These are phyloP conservation scores for Cystobasidium pallidum DNA, from an alignment of 1,284 basidiomycete species.

Conservation along the genomic window DNA sequence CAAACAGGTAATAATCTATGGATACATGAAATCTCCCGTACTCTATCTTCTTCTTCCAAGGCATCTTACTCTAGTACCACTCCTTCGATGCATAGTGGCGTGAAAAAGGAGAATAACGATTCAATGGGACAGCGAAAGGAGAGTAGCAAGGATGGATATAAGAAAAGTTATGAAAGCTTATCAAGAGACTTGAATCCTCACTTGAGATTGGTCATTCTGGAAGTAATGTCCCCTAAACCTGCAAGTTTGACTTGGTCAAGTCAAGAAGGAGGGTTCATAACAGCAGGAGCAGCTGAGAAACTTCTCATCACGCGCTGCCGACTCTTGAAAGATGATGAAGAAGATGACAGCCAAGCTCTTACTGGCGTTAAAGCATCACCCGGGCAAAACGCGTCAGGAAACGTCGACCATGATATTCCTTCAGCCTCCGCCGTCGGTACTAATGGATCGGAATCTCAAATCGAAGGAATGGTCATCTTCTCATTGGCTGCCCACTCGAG, in stretches of 20 bases:
- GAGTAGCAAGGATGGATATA: neutral
- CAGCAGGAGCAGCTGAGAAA: conserved; percentile 40
- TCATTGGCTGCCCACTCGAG: conserved; percentile 27
- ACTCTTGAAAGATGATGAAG: conserved; percentile 23
- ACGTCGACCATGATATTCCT: neutral
- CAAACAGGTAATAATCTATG: conserved; percentile 37
- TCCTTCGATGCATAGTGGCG: neutral
- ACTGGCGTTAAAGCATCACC: neutral
- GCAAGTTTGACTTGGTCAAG: conserved; percentile 22
- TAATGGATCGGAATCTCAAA: conserved; percentile 1
- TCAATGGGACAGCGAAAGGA: neutral
- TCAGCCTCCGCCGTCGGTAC: neutral
- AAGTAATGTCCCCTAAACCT: conserved; percentile 23
- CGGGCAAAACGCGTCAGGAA: neutral
- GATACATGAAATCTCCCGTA: conserved; percentile 41
- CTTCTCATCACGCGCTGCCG: conserved; percentile 25
- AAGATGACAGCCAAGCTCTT: neutral
- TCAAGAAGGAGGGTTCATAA: conserved; percentile 37
- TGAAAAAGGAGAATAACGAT: conserved; percentile 4
- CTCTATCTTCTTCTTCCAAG: conserved; percentile 13
- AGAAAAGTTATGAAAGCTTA: conserved; percentile 11
- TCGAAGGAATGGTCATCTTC: conserved; percentile 39
- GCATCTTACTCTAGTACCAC: neutral
- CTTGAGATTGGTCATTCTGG: conserved; percentile 23
- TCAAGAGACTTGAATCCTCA: conserved; percentile 27